Evolutionary conservation across 169 alveolate genomes (phyloP).

Genomic region (Plasmodium gallinaceum): DNA sequence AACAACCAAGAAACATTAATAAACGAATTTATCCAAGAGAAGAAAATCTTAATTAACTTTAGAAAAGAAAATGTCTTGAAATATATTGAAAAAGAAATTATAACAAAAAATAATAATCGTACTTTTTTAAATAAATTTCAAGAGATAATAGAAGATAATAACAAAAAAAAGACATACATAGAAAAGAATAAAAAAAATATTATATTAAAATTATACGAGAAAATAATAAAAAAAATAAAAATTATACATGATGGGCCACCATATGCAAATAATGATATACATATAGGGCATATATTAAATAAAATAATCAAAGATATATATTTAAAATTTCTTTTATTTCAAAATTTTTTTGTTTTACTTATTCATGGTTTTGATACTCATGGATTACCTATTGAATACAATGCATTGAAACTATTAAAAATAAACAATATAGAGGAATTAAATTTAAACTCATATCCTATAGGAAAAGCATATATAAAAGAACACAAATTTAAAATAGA

Average conservation of each 20-base stretch:
- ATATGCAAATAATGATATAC: constrained; percentile 91
- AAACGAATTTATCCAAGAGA: background rate
- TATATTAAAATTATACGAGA: constrained; percentile 16
- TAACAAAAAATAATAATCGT: background rate
- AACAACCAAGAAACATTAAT: constrained; percentile 6
- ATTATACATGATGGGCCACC: constrained; percentile 93
- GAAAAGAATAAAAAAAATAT: constrained; percentile 16
- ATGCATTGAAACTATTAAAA: constrained; percentile 77
- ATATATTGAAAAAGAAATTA: background rate
- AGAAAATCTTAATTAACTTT: background rate
- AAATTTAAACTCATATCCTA: background rate
- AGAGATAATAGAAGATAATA: background rate
- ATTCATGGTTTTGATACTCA: constrained; percentile 94
- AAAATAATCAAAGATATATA: constrained; percentile 89
- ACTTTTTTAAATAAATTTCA: constrained; percentile 2
- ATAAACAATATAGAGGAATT: constrained; percentile 47
- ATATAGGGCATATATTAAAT: constrained; percentile 91
- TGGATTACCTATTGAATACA: constrained; percentile 92
- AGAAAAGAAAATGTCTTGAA: background rate
- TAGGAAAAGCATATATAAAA: background rate
- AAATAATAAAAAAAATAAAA: constrained; percentile 13
- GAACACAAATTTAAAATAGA: constrained; percentile 2
- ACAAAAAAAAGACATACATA: background rate
- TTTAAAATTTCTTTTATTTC: constrained; percentile 81
- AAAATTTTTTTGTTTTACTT: constrained; percentile 83